phyloP scores from a whole-genome alignment of 2,329 filamentous ascomycete genomes.

The Penicillium sp. region DNA sequence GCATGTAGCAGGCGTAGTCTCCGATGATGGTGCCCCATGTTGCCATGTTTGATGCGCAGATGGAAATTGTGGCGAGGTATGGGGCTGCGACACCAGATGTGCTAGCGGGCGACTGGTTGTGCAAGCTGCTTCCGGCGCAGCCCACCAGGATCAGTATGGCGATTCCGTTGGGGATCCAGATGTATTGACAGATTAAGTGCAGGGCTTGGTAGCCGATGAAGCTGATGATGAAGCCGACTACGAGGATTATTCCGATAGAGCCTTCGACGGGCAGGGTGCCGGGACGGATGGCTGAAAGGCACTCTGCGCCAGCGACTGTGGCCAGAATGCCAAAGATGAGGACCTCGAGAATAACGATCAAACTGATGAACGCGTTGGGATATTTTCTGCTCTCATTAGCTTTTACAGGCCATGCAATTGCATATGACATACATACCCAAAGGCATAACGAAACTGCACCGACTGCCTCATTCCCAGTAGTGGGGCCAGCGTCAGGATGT shows the following conservation, averaged over 20 bases:
- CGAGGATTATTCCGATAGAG: slow-evolving; percentile 8
- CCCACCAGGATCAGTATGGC: not conserved
- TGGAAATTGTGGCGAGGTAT: slow-evolving; percentile 6
- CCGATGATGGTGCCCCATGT: slow-evolving; percentile 9
- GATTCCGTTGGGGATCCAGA: slow-evolving; percentile 3
- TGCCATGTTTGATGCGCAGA: slow-evolving; percentile 8
- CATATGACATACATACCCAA: not conserved
- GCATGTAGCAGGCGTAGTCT: slow-evolving; percentile 9
- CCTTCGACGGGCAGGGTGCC: slow-evolving; percentile 5
- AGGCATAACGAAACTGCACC: slow-evolving; percentile 6
- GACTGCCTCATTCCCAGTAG: slow-evolving; percentile 4
- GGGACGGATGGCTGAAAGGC: not conserved
- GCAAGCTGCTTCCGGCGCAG: not conserved
- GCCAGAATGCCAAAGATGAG: slow-evolving; percentile 7
- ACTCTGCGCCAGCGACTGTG: slow-evolving; percentile 1
- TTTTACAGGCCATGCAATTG: not conserved
- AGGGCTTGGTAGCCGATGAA: slow-evolving; percentile 4
- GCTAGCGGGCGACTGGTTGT: not conserved
- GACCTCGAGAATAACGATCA: slow-evolving; percentile 5
- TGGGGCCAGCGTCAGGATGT: slow-evolving; percentile 4
- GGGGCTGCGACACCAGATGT: not conserved
- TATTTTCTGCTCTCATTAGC: not conserved
- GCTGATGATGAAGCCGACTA: slow-evolving; percentile 2
- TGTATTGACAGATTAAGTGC: slow-evolving; percentile 7
- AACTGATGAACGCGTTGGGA: slow-evolving; percentile 5